Evolutionary conservation across 148 eudicot species (phyloP).

Genomic region (Silene uniflora): DNA sequence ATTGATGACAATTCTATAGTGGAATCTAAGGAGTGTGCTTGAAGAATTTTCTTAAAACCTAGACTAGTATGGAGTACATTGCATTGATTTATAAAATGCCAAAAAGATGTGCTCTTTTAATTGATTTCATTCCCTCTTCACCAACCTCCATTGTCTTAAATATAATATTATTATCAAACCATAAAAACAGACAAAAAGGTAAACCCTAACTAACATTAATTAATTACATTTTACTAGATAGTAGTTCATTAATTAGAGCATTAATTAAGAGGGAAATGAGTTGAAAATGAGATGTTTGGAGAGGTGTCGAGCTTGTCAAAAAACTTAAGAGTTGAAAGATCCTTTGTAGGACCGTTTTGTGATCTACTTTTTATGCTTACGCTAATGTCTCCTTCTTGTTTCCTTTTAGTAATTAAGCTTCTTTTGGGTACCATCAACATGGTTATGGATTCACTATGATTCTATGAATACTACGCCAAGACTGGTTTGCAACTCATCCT

Average conservation of each 20-base stretch:
- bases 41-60: slow-evolving; percentile 22
- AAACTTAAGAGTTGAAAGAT: slow-evolving; percentile 12
- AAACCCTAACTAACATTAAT: background rate
- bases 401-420: background rate
- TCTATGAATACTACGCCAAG: too few species aligned
- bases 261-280: slow-evolving; percentile 10
- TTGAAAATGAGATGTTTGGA: slow-evolving; percentile 24
- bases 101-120: background rate
- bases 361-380: slow-evolving; percentile 37
- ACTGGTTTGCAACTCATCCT: too few species aligned
- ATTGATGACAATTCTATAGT: background rate
- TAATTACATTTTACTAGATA: slow-evolving; percentile 9
- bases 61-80: too few species aligned
- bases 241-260: slow-evolving; percentile 30
- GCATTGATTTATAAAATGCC: slow-evolving; percentile 15
- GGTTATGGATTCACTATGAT: too few species aligned
- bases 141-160: slow-evolving; percentile 24
- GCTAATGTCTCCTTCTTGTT: slow-evolving; percentile 18
- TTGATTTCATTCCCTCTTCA: slow-evolving; percentile 14
- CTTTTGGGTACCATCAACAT: too few species aligned
- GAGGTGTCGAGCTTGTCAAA: slow-evolving; percentile 17
- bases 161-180: slow-evolving; percentile 5
- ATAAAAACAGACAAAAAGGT: slow-evolving; percentile 15
- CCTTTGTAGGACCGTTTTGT: slow-evolving; percentile 11
- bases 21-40: slow-evolving; percentile 22